Base-by-base conservation (phyloP, 1,284 basidiomycete species). In the Waitea zeae region DNA sequence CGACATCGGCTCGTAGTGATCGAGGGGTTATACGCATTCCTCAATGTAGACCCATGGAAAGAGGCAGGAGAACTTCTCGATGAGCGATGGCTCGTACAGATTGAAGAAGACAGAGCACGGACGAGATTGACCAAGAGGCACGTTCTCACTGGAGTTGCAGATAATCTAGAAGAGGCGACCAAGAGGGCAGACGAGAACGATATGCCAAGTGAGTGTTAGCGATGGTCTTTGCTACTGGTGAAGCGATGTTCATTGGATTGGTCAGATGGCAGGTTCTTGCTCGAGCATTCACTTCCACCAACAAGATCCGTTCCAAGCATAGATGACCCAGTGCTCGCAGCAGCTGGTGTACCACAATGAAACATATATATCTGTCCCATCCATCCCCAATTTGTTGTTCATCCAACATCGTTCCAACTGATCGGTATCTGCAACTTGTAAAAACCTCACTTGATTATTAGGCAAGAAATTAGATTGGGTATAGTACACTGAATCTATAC, bases 11-110 rank as follows among this genome's bases (percentile, higher is more conserved):
- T 93, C 35, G 64, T 93, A 28, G 50, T 93, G 36, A 67, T 95
- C 40, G 89, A 95, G 54, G 89, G 89, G 0, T 56, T 93, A 14
- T 93, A 95, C 51, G 69, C 74, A 2, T 72, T 87, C 44, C 64
- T 90, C 14, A 59, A 69, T n/a, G 57, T 71, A 13, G 58, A 67
- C 0, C 77, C 79, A 0, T 96, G 92, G 92, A 49, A 49, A 1
- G 62, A 67, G 12, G 81, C 76, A 1, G 72, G 75, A 0, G 51
- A 56, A 17, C 48, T 70, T 41, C 62, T 92, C 39, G 82, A 96
- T 48, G 73, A 86, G 47, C 62, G 83, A 12, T 80, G 87, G 65
- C 79, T 78, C 54, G 57, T 95, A 15, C 59, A 77, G 9, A 58
- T 83, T 5, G 69, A 76, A 19, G 48, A 62, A 4, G 57, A 58